Evolutionary conservation across 2,329 filamentous ascomycete species (phyloP).

Genomic region (Leptosphaerulina australis): DNA sequence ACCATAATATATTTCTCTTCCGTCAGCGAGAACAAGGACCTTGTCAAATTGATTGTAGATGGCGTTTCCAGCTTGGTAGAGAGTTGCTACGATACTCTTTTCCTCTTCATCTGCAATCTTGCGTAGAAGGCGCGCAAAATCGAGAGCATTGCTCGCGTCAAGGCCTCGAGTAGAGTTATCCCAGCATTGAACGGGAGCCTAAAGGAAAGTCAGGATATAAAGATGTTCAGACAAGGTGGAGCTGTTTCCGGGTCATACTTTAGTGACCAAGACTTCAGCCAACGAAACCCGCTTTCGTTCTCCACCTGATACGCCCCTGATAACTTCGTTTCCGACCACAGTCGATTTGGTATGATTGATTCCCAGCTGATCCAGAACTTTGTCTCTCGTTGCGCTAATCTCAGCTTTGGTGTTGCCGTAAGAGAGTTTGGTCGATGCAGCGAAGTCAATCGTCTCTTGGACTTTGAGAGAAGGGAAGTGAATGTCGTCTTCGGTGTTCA

Average conservation of each 20-base stretch:
- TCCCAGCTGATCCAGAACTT: constrained; percentile 59
- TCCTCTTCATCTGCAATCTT: constrained; percentile 56
- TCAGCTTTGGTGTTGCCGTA: constrained; percentile 56
- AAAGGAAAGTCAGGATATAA: no score
- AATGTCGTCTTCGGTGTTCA: constrained; percentile 80
- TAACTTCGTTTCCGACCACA: constrained; percentile 73
- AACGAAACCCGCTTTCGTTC: constrained; percentile 78
- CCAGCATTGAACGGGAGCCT: no score
- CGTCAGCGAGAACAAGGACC: constrained; percentile 72
- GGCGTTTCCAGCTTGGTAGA: constrained; percentile 53
- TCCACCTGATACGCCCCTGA: constrained; percentile 73
- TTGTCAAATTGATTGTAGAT: constrained; percentile 65
- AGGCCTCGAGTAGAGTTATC: constrained; percentile 33
- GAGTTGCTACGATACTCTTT: constrained; percentile 58
- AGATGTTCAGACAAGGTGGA: no score
- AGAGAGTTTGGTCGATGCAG: constrained; percentile 17
- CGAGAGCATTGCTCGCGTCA: constrained; percentile 52
- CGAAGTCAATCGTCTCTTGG: constrained; percentile 69
- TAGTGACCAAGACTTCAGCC: no score
- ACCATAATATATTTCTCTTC: constrained; percentile 75
- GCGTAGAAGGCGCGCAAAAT: constrained; percentile 60
- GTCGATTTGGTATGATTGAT: constrained; percentile 70
- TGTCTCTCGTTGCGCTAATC: constrained; percentile 69
- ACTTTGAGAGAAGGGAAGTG: constrained; percentile 82
- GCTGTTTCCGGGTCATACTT: no score